Base-by-base conservation (phyloP, 2,329 filamentous ascomycete species). In the Alternaria alternata region DNA sequence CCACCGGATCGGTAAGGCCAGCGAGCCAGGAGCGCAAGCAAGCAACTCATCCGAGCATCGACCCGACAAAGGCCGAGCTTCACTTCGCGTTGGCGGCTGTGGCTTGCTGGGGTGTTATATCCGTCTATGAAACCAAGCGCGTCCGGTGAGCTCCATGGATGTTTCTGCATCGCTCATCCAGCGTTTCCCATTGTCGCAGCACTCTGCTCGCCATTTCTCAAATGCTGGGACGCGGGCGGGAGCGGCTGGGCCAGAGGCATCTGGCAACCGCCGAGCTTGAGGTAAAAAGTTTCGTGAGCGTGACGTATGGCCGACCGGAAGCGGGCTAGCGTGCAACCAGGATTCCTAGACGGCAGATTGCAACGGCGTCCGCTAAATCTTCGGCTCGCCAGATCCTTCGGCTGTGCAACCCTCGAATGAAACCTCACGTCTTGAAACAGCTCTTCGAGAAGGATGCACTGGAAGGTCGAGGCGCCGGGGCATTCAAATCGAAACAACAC, bases 1-100 rank as follows among this genome's bases (percentile, higher is more conserved):
- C 51, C 59, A 59, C 49, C 48, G 39, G 48, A 57, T 51, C 56
- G 55, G 57, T 59, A 54, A 32, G 38, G 54, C 46, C 59, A 59
- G 60, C 64, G 46, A 60, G 46, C 38, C 46, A 47, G 28, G 47
- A 36, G 54, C 44, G 39, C 24, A 38, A 55, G 53, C 56, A 58
- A 67, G 66, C 62, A 69, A 67, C 60, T 69, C 64, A 57, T 59
- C 66, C 66, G 66, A 69, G 64, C 64, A 54, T 62, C 52, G 52
- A 53, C 54, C 61, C 62, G 66, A 64, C 59, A 46, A 55, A 59
- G 60, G 64, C 66, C 66, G 64, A 68, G 59, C 59, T 55, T 61
- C 54, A 51, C 28, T 46, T 53, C 56, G 62, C 52, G 58, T 42
- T 63, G 61, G 62, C 66, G 65, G 64, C 58, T 69, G 66, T 69